Base-by-base conservation (phyloP, 148 eudicot genomes). In the Nyssa sinensis region DNA sequence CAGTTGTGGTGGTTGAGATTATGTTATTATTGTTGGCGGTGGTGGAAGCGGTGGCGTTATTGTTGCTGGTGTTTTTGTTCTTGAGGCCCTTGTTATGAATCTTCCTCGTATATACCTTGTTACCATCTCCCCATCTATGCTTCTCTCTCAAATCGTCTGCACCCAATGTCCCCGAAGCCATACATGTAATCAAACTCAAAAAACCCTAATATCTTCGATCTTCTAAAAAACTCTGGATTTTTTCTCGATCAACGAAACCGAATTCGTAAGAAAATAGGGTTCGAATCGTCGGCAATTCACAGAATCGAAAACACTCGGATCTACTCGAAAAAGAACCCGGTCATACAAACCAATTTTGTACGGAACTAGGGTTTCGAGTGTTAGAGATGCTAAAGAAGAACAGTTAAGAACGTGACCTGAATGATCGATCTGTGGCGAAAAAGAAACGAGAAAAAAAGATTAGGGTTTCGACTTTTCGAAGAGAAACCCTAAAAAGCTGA, bases 91-190 rank as follows among this genome's bases (percentile, higher is more conserved):
- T 82, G 24, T 70, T 73, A 29, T 32, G 73, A 39, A 24, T 25
- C 61, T 71, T 84, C 3, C 86, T 66, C 14, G 81, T 78, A 39
- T 86, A 86, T 5, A 86, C 85, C 75, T 77, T 86, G 30, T 24
- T 55, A 59, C 31, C 23, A 3, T 80, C 86, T 17, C 75, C 83
- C 79, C 85, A 81, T 44, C 76, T 72, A 39, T 21, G 71, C 78
- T 63, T 72, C 23, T 68, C 85, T 64, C 78, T 76, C 13, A 60
- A 33, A 61, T 76, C 71, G 30, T 64, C 69, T 7, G 51, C 78
- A 62, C 78, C 81, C 47, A 81, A 19, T 19, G 77, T 37, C 77
- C 72, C 87, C 28, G 87, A 84, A 74, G 69, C 87, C 87, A 86
- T 82, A 72, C 83, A 73, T 72, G 55, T 65, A 78, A 62, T 68